Base-by-base conservation (phyloP, 169 alveolate species). In the Plasmodium ovale region DNA sequence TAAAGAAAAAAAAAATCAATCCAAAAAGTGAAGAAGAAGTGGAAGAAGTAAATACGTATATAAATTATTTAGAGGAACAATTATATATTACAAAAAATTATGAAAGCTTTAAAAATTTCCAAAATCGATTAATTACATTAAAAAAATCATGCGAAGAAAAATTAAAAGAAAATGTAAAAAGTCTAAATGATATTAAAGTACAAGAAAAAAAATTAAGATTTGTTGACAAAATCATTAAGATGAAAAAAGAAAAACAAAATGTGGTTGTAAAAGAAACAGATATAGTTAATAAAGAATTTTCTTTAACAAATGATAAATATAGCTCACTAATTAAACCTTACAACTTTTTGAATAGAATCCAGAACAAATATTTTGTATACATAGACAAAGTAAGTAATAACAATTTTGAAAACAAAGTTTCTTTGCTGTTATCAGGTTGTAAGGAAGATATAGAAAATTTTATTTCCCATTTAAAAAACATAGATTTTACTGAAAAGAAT, bases 41-140 rank as follows among this genome's bases (percentile, higher is more conserved):
- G 33, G 82, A 79, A 79, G 89, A 79, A 79, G 82, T 67, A 16
- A 51, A 79, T 44, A 79, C 89, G 9, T 79, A 79, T 39, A 79
- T 79, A 2, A 79, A 62, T 16, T 79, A 64, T 39, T 56, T 79
- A 65, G 89, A 79, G 58, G 89, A 79, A 47, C 89, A 79, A 79
- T 79, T 79, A 64, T 47, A n/a, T 49, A 64, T 79, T 9, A 65
- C 89, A 0, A 79, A 79, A 47, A 79, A 79, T 65, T 79, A 79
- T 56, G 89, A 79, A 33, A 79, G 29, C 23, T 79, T 79, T 79
- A 79, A 79, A 79, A 64, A 27, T 12, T 79, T 64, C n/a, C 89
- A 79, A 58, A 79, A 79, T 69, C 58, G 71, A 6, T 44, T 79
- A 39, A 29, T 47, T 27, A 51, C 58, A 5, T 62, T 79, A 42